Conservation (phyloP, 306 rosid species). For the Lathyrus aphaca region DNA sequence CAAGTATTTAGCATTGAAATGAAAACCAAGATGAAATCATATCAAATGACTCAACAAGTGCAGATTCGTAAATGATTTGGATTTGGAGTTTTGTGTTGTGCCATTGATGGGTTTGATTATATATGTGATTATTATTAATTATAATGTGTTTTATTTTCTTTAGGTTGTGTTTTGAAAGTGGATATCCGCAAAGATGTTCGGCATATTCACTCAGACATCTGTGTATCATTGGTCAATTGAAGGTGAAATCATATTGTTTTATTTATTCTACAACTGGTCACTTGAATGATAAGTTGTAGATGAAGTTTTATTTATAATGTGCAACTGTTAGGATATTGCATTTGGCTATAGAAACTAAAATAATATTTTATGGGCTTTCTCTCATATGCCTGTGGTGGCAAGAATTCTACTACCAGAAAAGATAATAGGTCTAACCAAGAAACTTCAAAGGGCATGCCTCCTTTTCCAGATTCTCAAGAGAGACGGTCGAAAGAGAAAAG, state of each 20-base stretch:
- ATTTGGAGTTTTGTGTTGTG: constrained; percentile 4
- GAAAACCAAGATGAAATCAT: constrained; percentile 69
- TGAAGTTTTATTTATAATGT: no score
- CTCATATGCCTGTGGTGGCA: no score
- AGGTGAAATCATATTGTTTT: constrained; percentile 44
- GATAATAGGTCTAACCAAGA: no score
- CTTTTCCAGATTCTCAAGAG: no score
- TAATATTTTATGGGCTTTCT: no score
- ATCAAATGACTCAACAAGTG: constrained; percentile 89
- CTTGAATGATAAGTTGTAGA: no score
- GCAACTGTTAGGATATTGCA: no score
- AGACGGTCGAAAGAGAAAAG: no score
- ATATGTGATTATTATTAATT: constrained; percentile 25
- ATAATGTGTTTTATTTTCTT: neutral
- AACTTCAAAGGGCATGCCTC: no score
- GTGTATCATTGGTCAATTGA: constrained; percentile 84
- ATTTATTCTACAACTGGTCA: no score
- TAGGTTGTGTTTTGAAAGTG: constrained; percentile 90
- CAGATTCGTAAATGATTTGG: constrained; percentile 21
- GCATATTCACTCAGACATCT: constrained; percentile 69
- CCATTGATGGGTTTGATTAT: constrained; percentile 28
- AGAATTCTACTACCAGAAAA: no score
- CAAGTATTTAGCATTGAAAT: constrained; percentile 76
- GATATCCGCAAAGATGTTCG: constrained; percentile 63
- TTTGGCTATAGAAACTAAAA: no score